Evolutionary conservation across 75 land plant species (phyloP).

Genomic region (Cunninghamia lanceolata): DNA sequence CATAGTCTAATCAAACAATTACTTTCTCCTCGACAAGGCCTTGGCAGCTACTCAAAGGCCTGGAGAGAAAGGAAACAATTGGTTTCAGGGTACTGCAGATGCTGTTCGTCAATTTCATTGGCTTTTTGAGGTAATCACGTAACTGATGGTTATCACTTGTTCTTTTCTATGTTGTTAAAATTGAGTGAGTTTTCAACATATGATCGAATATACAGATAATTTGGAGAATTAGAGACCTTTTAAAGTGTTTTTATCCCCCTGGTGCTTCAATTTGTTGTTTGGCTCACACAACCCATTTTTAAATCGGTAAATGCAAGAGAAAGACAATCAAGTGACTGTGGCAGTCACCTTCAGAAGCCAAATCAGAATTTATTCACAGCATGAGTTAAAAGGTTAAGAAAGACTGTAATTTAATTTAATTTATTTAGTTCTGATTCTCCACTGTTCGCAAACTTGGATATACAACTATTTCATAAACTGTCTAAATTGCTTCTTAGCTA

Average conservation of each 20-base stretch:
- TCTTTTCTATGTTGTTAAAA: background rate
- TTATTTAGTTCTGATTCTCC: background rate
- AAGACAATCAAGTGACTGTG: background rate
- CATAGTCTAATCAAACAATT: background rate
- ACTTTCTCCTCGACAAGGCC: slow-evolving; percentile 31
- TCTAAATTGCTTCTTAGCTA: background rate
- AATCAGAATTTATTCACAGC: background rate
- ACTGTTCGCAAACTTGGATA: background rate
- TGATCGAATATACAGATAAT: background rate
- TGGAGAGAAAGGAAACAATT: slow-evolving; percentile 64
- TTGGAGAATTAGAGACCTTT: background rate
- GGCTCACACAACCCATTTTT: background rate
- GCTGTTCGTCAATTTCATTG: slow-evolving; percentile 80
- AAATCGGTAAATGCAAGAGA: background rate
- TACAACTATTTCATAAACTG: background rate
- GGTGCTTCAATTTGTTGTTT: background rate
- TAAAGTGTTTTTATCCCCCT: background rate
- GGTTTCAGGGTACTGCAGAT: slow-evolving; percentile 92
- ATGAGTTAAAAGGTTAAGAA: background rate
- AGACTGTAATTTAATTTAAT: background rate
- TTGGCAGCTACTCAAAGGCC: slow-evolving; percentile 81
- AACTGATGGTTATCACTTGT: background rate
- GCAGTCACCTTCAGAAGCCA: background rate
- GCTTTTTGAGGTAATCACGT: slow-evolving; percentile 59
- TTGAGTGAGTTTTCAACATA: background rate